These are phyloP conservation scores for Phytophthora quininea DNA, from an alignment of 352 stramenopile genomes.

Conservation along the genomic window DNA sequence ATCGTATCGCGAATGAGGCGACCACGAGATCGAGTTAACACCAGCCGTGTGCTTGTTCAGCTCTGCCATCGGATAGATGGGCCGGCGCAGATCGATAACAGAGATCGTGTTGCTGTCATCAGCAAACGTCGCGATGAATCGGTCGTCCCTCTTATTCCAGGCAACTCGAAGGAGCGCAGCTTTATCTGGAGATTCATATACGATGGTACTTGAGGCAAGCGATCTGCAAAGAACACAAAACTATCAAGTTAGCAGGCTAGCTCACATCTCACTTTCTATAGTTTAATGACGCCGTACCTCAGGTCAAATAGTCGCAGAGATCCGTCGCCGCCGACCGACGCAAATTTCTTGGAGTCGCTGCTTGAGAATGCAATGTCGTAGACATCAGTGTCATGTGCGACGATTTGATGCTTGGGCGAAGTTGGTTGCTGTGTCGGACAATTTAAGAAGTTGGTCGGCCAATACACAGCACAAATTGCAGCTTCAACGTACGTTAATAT, in stretches of 20 bases:
- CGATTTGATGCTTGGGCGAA: constrained; percentile 93
- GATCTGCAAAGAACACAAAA: constrained; percentile 28
- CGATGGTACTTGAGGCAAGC: constrained; percentile 95
- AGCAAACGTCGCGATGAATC: constrained; percentile 96
- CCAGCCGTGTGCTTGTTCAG: constrained; percentile 90
- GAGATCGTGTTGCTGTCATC: constrained; percentile 92
- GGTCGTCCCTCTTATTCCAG: constrained; percentile 98
- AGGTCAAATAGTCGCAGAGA: constrained; percentile 98
- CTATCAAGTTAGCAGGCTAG: no score
- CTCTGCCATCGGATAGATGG: constrained; percentile 91
- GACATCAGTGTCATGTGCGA: constrained; percentile 98
- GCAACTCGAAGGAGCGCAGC: constrained; percentile 93
- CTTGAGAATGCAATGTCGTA: constrained; percentile 98
- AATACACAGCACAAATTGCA: background rate
- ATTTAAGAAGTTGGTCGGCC: background rate
- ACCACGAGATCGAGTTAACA: constrained; percentile 98
- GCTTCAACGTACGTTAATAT: constrained; percentile 88
- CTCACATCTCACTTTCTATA: no score
- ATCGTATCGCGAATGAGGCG: constrained; percentile 90
- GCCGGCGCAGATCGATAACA: constrained; percentile 96
- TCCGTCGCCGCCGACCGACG: constrained; percentile 96
- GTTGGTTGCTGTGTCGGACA: constrained; percentile 48
- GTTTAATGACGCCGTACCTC: constrained; percentile 49
- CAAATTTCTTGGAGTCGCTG: constrained; percentile 94
- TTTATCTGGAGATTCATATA: constrained; percentile 93